A percentile compares a stretch with the other conserved stretches of the same genome.
Conservation (phyloP, 345 rosid species). For the Euphorbia pulcherrima region DNA sequence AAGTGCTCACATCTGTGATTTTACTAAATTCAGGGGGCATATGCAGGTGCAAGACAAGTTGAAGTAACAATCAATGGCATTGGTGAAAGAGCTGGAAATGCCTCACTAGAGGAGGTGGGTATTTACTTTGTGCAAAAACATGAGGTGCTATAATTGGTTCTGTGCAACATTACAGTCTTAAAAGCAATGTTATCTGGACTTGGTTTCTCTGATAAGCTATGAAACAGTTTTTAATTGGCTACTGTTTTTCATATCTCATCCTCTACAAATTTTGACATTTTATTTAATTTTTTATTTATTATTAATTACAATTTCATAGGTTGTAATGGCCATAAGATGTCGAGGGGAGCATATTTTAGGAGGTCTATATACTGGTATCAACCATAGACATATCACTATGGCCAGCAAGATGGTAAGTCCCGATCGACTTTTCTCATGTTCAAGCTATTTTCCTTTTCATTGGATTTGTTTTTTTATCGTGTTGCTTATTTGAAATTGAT, state of each 20-base stretch:
- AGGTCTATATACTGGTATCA: slow-evolving; percentile 78
- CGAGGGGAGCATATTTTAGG: slow-evolving; percentile 73
- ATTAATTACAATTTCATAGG: slow-evolving; percentile 32
- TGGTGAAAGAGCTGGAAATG: slow-evolving; percentile 99
- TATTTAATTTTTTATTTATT: neutral
- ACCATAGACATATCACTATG: slow-evolving; percentile 72
- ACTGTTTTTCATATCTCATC: neutral
- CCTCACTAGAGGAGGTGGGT: slow-evolving; percentile 91
- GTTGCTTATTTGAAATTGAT: slow-evolving; percentile 7
- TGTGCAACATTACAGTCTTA: neutral
- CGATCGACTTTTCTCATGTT: neutral
- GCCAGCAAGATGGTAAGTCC: slow-evolving; percentile 85
- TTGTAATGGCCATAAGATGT: slow-evolving; percentile 88
- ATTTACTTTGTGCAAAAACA: neutral
- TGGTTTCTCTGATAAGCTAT: neutral
- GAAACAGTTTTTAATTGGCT: neutral
- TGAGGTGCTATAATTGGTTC: neutral
- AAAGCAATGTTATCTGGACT: neutral
- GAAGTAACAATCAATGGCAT: slow-evolving; percentile 97
- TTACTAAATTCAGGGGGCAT: slow-evolving; percentile 63
- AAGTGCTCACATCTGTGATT: slow-evolving; percentile 19
- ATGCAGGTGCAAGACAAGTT: slow-evolving; percentile 87
- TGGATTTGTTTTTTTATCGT: neutral
- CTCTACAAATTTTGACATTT: neutral
- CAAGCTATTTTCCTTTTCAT: slow-evolving; percentile 4